These are phyloP conservation scores for Epichloe gansuensis DNA, from an alignment of 2,329 filamentous ascomycete genomes.

Conservation along the genomic window DNA sequence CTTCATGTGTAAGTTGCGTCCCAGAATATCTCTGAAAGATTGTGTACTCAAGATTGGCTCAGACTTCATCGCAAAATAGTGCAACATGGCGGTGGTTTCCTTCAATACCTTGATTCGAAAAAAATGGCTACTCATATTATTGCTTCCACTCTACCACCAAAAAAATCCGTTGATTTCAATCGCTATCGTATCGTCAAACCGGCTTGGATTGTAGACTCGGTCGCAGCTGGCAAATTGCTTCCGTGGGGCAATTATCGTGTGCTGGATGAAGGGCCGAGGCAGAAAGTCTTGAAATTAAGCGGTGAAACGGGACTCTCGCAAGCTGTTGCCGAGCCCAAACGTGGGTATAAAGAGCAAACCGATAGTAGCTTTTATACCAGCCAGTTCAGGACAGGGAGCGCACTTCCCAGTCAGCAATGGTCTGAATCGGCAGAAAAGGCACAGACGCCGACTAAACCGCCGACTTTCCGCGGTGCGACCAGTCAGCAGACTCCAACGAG, in stretches of 20 bases:
- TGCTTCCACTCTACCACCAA: slow-evolving; percentile 76
- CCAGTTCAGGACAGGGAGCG: slow-evolving; percentile 42
- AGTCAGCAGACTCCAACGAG: not conserved
- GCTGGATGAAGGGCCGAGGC: slow-evolving; percentile 68
- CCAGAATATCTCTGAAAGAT: not conserved
- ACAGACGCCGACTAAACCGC: slow-evolving; percentile 10
- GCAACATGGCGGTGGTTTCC: slow-evolving; percentile 81
- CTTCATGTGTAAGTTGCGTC: slow-evolving; percentile 50
- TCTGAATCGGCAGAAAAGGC: slow-evolving; percentile 17
- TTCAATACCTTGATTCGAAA: slow-evolving; percentile 91
- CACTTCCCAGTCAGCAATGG: slow-evolving; percentile 15
- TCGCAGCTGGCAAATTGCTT: slow-evolving; percentile 65
- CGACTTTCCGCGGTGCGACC: not conserved
- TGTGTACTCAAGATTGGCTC: slow-evolving; percentile 8
- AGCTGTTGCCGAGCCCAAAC: slow-evolving; percentile 39
- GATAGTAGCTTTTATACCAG: slow-evolving; percentile 70
- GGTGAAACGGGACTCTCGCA: slow-evolving; percentile 55
- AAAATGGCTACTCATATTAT: slow-evolving; percentile 94
- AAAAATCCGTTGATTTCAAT: slow-evolving; percentile 80
- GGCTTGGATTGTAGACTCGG: slow-evolving; percentile 84
- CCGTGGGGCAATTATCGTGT: slow-evolving; percentile 81
- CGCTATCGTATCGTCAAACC: slow-evolving; percentile 89
- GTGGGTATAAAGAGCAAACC: slow-evolving; percentile 69
- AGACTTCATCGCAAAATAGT: slow-evolving; percentile 75
- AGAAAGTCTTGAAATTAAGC: slow-evolving; percentile 58